Evolutionary conservation across 1,284 basidiomycete species (phyloP), one percentile per base, ranked within the genome.

Genomic region (Cryptococcus maquisensis): DNA sequence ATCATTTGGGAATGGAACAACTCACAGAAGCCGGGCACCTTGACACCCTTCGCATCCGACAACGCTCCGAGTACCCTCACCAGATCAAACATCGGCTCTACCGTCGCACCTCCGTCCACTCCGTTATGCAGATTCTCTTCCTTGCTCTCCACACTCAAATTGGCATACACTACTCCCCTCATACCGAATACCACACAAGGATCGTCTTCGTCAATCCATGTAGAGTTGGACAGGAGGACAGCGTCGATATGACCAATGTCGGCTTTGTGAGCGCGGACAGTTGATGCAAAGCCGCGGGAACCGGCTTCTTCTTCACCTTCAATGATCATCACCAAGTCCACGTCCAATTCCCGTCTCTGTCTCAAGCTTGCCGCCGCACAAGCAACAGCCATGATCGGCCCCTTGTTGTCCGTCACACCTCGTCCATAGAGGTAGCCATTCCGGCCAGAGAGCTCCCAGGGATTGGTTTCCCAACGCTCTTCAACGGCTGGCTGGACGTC

Each of bases 281-380:
- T 83, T 24, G 87, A 84, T 42, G 79, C 81, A 65, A 98, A 95
- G 0, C 93, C 92, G 1, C 81, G 76, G 67, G 90, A 94, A 4
- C 95, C 95, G 20, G 84, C 85, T 74, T 98, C 96, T 71, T 97
- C 96, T 72, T 98, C 94, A 0, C 95, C 95, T 76, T 98, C 95
- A 36, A 98, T 84, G 47, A 98, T 77, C 73, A 98, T 86, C 3
- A 97, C 86, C 0, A 98, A 73, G 66, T 98, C 95, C 1, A 92
- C 82, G 32, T 85, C 87, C 1, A 98, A 82, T 26, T 85, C 81
- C 1, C 90, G 81, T 13, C 80, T 79, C 39, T 84, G 81, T 3
- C 92, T 81, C 40, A 98, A 73, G 38, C 88, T 84, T 0, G 90
- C 87, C 1, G 86, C 91, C 0, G 95, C 95, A 64, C 86, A 91